These are phyloP conservation scores for Trichophyton benhamiae DNA, from an alignment of 2,329 filamentous ascomycete species.

Conservation along the genomic window DNA sequence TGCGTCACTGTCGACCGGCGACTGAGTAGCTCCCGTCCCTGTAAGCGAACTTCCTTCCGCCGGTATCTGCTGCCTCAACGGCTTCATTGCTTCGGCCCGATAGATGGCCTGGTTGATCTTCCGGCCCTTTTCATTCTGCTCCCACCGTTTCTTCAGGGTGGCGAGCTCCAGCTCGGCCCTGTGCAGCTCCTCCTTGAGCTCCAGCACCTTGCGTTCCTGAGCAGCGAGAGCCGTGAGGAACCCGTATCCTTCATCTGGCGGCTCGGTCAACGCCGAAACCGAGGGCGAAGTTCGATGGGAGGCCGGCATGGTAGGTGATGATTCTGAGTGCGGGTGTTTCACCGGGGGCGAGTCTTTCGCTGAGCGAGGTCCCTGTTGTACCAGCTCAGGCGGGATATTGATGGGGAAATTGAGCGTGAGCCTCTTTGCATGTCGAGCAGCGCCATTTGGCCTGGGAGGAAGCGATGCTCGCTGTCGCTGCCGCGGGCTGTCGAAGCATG, in stretches of 20 bases:
- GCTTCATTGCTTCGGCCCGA: conserved; percentile 47
- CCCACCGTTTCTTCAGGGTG: conserved; percentile 73
- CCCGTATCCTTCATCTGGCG: conserved; percentile 44
- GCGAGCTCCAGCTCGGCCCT: conserved; percentile 67
- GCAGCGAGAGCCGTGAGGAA: conserved; percentile 84
- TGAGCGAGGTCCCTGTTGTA: neutral
- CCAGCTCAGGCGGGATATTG: conserved; percentile 21
- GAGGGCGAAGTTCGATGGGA: conserved; percentile 18
- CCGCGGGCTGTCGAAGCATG: conserved; percentile 5
- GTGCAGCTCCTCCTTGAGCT: conserved; percentile 77
- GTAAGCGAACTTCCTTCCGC: neutral
- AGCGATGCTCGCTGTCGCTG: conserved; percentile 24
- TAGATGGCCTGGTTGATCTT: conserved; percentile 57
- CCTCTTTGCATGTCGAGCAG: conserved; percentile 33
- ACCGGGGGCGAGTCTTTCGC: conserved; percentile 21
- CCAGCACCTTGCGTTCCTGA: conserved; percentile 80
- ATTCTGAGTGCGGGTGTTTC: conserved; percentile 10
- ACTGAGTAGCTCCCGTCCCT: neutral
- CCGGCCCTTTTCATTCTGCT: conserved; percentile 60
- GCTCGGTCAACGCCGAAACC: conserved; percentile 12
- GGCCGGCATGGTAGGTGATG: conserved; percentile 23
- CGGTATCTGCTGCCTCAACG: conserved; percentile 37
- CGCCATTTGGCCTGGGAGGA: conserved; percentile 23
- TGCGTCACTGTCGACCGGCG: neutral
- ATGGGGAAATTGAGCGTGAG: conserved; percentile 38